phyloP scores from a whole-genome alignment of 306 rosid genomes.

The Medicago lupulina region DNA sequence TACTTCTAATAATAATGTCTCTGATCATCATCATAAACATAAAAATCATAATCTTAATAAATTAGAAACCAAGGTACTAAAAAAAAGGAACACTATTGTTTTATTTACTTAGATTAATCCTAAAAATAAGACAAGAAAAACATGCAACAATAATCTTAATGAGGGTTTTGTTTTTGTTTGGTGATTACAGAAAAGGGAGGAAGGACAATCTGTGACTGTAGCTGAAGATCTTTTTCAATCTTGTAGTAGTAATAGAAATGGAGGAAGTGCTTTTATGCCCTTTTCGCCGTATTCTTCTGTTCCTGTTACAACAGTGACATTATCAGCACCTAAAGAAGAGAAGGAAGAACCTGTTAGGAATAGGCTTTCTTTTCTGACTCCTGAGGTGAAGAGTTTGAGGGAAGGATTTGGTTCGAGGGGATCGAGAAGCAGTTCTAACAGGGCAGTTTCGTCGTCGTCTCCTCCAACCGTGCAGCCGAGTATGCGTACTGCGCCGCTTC shows the following conservation, averaged over 20 bases:
- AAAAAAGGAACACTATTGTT: background rate
- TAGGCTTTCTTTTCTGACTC: constrained; percentile 72
- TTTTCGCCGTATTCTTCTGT: constrained; percentile 61
- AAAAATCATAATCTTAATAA: constrained; percentile 36
- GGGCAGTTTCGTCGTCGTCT: constrained; percentile 60
- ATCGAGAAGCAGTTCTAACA: constrained; percentile 57
- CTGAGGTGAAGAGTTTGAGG: constrained; percentile 59
- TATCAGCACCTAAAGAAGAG: constrained; percentile 59
- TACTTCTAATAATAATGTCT: constrained; percentile 34
- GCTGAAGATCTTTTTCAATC: constrained; percentile 60
- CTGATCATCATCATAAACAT: constrained; percentile 44
- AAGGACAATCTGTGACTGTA: constrained; percentile 44
- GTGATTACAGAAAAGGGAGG: constrained; percentile 60
- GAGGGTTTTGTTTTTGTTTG: background rate
- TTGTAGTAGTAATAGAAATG: constrained; percentile 57
- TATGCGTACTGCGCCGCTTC: constrained; percentile 48
- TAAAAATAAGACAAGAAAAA: too few relatives aligned
- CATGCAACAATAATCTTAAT: background rate
- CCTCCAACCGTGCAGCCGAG: constrained; percentile 54
- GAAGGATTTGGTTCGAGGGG: constrained; percentile 67
- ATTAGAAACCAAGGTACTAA: constrained; percentile 65
- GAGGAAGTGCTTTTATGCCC: constrained; percentile 60
- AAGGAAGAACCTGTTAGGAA: constrained; percentile 62
- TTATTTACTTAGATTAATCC: background rate
- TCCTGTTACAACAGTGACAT: constrained; percentile 42